Evolutionary conservation across 2,329 filamentous ascomycete species (phyloP).

Genomic region (Pyrenophora teres): DNA sequence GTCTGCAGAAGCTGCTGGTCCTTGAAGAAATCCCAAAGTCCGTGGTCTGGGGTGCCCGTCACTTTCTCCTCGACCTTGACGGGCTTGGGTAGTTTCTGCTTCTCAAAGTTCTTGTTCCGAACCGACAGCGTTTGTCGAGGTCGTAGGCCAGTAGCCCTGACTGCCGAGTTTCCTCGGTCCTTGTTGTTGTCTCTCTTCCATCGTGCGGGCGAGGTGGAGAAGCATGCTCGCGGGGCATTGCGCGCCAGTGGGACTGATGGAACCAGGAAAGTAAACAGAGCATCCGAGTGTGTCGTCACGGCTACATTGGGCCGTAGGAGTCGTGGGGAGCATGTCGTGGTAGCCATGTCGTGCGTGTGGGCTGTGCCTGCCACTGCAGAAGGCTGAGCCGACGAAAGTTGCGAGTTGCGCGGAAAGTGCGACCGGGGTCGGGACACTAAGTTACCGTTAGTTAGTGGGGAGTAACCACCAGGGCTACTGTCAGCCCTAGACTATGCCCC

Average conservation of each 20-base stretch:
- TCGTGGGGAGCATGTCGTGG: constrained; percentile 32
- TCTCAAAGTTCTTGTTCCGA: constrained; percentile 61
- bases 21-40: constrained; percentile 89
- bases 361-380: constrained; percentile 19
- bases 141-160: constrained; percentile 71
- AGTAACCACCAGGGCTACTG: background rate
- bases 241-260: constrained; percentile 32
- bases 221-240: constrained; percentile 54
- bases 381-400: constrained; percentile 21
- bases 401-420: constrained; percentile 23
- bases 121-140: constrained; percentile 75
- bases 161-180: constrained; percentile 77
- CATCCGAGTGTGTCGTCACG: constrained; percentile 21
- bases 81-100: constrained; percentile 68
- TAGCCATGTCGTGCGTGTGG: constrained; percentile 31
- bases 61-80: constrained; percentile 65
- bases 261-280: constrained; percentile 33
- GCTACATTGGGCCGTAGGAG: constrained; percentile 30
- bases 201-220: constrained; percentile 57
- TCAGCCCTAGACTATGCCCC: constrained; percentile 2
- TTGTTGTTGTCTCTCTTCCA: constrained; percentile 75
- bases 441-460: background rate
- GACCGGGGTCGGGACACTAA: constrained; percentile 12
- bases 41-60: constrained; percentile 73
- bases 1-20: constrained; percentile 70